Conservation (phyloP, 1,284 basidiomycete genomes). For the Malassezia furfur region DNA sequence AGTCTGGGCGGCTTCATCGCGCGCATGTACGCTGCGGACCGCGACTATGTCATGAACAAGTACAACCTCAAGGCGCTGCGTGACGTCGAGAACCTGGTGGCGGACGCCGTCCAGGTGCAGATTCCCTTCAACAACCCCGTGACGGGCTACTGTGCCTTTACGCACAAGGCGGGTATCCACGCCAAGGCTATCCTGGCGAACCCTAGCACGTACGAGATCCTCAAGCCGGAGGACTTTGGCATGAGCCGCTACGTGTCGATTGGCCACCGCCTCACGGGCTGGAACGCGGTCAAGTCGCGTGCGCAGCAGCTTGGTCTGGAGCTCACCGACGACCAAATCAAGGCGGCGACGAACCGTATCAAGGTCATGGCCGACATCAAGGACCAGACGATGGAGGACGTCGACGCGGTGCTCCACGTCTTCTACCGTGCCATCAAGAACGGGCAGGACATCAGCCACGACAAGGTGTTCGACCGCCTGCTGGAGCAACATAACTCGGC, state of each 20-base stretch:
- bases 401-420: conserved; percentile 88
- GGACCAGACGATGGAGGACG: conserved; percentile 98
- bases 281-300: conserved; percentile 98
- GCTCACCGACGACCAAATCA: conserved; percentile 72
- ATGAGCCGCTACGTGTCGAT: conserved; percentile 96
- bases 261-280: conserved; percentile 90
- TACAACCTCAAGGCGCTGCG: conserved; percentile 96
- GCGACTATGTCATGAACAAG: conserved; percentile 98
- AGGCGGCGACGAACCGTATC: conserved; percentile 98
- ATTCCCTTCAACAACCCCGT: conserved; percentile 89
- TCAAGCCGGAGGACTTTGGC: conserved; percentile 74
- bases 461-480: conserved; percentile 17
- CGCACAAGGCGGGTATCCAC: conserved; percentile 99
- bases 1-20: conserved; percentile 94
- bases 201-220: conserved; percentile 73
- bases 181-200: conserved; percentile 99
- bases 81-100: conserved; percentile 97
- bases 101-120: conserved; percentile 95
- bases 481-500: conserved; percentile 16
- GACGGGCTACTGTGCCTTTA: conserved; percentile 95
- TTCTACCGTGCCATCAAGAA: conserved; percentile 34
- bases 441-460: conserved; percentile 19
- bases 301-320: conserved; percentile 87
- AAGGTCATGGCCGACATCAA: conserved; percentile 97
- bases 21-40: conserved; percentile 71